phyloP scores from a whole-genome alignment of 2,329 filamentous ascomycete species.

The Aspergillus ruber region DNA sequence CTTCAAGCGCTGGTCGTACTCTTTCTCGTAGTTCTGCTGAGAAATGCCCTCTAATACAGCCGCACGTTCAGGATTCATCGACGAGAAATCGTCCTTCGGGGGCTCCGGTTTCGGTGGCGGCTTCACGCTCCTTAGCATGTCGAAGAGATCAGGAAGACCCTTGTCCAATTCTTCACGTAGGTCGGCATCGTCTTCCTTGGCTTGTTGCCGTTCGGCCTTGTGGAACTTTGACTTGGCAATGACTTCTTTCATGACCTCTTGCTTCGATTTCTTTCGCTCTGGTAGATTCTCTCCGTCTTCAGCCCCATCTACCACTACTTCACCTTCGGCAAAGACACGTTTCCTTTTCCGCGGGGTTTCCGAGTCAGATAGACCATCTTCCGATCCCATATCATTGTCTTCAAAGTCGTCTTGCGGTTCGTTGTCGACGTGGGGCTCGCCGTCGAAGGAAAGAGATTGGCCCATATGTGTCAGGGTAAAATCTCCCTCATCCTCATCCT shows the following conservation, averaged over 20 bases:
- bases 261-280: constrained; percentile 86
- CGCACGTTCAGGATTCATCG: constrained; percentile 59
- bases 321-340: constrained; percentile 37
- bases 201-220: constrained; percentile 88
- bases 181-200: constrained; percentile 90
- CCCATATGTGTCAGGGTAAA: constrained; percentile 77
- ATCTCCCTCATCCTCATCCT: constrained; percentile 70
- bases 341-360: constrained; percentile 47
- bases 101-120: constrained; percentile 46
- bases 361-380: constrained; percentile 55
- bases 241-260: constrained; percentile 95
- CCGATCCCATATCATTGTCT: constrained; percentile 58
- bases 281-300: constrained; percentile 55
- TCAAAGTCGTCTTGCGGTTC: constrained; percentile 66
- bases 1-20: constrained; percentile 79
- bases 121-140: constrained; percentile 58
- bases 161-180: constrained; percentile 77
- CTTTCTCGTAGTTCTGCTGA: constrained; percentile 66
- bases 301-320: constrained; percentile 43
- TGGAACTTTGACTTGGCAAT: constrained; percentile 95
- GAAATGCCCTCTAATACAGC: constrained; percentile 56
- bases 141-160: constrained; percentile 69
- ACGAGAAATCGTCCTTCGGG: constrained; percentile 38
- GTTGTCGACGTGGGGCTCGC: constrained; percentile 46
- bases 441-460: constrained; percentile 61